phyloP scores from a whole-genome alignment of 306 rosid genomes.

The Chamaecrista fasciculata region DNA sequence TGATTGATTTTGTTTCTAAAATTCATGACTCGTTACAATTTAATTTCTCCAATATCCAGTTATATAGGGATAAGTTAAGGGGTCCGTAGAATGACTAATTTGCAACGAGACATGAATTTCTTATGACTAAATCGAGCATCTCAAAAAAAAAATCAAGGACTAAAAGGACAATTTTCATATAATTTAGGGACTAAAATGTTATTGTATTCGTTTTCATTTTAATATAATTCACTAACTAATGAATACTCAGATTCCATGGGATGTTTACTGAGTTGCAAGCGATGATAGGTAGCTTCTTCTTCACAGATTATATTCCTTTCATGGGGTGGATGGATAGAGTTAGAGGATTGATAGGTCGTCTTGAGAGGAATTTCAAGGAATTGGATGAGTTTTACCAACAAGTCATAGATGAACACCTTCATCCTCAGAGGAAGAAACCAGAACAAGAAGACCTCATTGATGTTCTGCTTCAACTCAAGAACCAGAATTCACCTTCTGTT shows the following conservation, averaged over 20 bases:
- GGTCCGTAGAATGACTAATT: too few species aligned
- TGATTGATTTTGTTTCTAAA: too few species aligned
- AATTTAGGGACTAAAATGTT: too few species aligned
- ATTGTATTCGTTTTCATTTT: too few species aligned
- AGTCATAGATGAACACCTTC: not conserved
- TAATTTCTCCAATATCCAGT: too few species aligned
- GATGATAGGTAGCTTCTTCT: constrained; percentile 2
- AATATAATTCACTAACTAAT: too few species aligned
- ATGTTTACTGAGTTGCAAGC: constrained; percentile 12
- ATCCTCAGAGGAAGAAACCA: not conserved
- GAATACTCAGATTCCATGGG: not conserved
- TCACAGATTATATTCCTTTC: constrained; percentile 18
- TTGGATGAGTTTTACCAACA: constrained; percentile 27
- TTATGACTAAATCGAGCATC: too few species aligned
- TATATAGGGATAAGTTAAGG: too few species aligned
- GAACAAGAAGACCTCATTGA: not conserved
- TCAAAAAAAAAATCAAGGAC: too few species aligned
- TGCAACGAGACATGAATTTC: too few species aligned
- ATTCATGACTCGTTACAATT: too few species aligned
- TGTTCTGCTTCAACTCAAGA: not conserved
- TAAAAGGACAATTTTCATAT: too few species aligned
- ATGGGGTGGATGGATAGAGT: constrained; percentile 32
- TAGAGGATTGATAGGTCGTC: not conserved
- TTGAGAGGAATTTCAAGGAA: constrained; percentile 12
- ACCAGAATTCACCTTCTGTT: not conserved